These are phyloP conservation scores for Zasmidium cellare DNA, from an alignment of 2,329 filamentous ascomycete species.

Conservation along the genomic window DNA sequence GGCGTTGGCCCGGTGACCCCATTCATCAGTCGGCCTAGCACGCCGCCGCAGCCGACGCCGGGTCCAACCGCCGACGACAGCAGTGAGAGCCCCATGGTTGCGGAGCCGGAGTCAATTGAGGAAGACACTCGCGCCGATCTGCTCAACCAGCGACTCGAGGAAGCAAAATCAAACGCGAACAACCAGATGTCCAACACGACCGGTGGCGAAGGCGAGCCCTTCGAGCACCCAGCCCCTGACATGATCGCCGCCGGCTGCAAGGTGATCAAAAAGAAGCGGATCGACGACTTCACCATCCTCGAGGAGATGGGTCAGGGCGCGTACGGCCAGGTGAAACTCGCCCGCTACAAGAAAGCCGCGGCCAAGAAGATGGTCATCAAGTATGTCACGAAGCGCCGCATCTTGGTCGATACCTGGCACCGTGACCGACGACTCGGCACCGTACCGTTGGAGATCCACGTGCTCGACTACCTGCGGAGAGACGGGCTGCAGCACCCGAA, in stretches of 20 bases:
- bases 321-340: slow-evolving; percentile 96
- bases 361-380: slow-evolving; percentile 89
- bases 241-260: slow-evolving; percentile 33
- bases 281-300: slow-evolving; percentile 85
- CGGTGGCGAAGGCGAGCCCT: slow-evolving; percentile 34
- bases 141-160: slow-evolving; percentile 50
- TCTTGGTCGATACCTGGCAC: slow-evolving; percentile 98
- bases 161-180: slow-evolving; percentile 21
- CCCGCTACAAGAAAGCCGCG: slow-evolving; percentile 71
- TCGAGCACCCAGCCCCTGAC: slow-evolving; percentile 39
- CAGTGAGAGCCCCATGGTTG: slow-evolving; percentile 32
- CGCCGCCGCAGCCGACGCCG: slow-evolving; percentile 68
- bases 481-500: slow-evolving; percentile 66
- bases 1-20: slow-evolving; percentile 64
- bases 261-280: slow-evolving; percentile 68
- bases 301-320: slow-evolving; percentile 99
- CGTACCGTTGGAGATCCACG: slow-evolving; percentile 94
- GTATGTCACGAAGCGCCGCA: slow-evolving; percentile 94
- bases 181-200: neutral
- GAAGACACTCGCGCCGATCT: slow-evolving; percentile 45
- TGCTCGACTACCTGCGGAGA: slow-evolving; percentile 85
- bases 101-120: slow-evolving; percentile 25
- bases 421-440: slow-evolving; percentile 89
- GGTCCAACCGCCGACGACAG: slow-evolving; percentile 19
- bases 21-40: slow-evolving; percentile 62